Evolutionary conservation across 345 rosid genomes (phyloP).

Genomic region (Pseudoturritis turrita): DNA sequence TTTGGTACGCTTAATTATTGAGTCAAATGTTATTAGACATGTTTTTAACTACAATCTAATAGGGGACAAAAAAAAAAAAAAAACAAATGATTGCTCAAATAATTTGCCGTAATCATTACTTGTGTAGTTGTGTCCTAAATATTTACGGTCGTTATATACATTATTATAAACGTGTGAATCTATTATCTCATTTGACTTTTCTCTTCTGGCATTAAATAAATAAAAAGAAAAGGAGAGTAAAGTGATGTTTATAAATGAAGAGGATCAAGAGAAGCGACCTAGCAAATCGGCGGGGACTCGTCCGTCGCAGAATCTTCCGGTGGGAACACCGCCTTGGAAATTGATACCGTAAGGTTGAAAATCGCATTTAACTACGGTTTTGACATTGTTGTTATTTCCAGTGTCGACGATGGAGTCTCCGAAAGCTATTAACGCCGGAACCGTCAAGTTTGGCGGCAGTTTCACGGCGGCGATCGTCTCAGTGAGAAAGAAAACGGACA

Average conservation of each 20-base stretch:
- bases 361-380: conserved; percentile 37
- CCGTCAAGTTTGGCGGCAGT: conserved; percentile 22
- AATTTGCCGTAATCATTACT: not conserved
- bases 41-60: not conserved
- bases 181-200: not conserved
- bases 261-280: conserved; percentile 26
- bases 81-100: not conserved
- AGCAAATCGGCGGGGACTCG: conserved; percentile 44
- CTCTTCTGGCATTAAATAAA: not conserved
- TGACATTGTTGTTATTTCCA: conserved; percentile 48
- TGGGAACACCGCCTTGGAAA: conserved; percentile 41
- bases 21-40: not conserved
- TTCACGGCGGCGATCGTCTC: conserved; percentile 10
- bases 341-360: conserved; percentile 55
- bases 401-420: conserved; percentile 61
- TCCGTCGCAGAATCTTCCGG: conserved; percentile 60
- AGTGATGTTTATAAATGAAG: not conserved
- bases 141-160: not conserved
- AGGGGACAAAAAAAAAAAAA: not conserved
- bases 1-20: not conserved
- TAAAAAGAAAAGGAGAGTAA: not conserved
- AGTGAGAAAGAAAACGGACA: conserved; percentile 11
- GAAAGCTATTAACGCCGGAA: conserved; percentile 42
- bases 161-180: not conserved
- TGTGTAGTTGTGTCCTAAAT: not conserved